Conservation (phyloP, 2,329 filamentous ascomycete species). For the Talaromyces amestolkiae region DNA sequence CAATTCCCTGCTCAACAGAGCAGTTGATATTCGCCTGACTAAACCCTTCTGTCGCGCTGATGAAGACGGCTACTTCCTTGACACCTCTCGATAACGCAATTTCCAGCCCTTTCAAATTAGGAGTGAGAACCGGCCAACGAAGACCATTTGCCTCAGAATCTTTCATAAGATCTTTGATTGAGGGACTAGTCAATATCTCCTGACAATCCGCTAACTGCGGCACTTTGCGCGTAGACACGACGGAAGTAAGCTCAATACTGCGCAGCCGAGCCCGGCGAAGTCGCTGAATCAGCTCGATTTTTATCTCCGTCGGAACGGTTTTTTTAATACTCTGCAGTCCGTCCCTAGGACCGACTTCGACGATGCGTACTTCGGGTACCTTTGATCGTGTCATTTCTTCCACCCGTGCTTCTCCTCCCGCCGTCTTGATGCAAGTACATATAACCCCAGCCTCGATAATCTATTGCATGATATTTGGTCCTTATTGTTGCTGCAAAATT, state of each 20-base stretch:
- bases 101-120: constrained; percentile 48
- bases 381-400: constrained; percentile 11
- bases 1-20: constrained; percentile 38
- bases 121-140: constrained; percentile 41
- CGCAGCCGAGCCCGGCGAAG: constrained; percentile 66
- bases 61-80: constrained; percentile 43
- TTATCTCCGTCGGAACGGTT: constrained; percentile 67
- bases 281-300: constrained; percentile 71
- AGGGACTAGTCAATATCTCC: constrained; percentile 22
- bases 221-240: constrained; percentile 81
- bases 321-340: constrained; percentile 83
- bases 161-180: constrained; percentile 54
- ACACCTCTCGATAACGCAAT: constrained; percentile 53
- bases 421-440: background rate
- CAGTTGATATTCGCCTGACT: constrained; percentile 45
- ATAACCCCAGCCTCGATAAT: background rate
- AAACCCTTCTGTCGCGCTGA: constrained; percentile 44
- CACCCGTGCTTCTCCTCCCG: background rate
- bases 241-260: constrained; percentile 77
- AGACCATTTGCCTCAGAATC: constrained; percentile 11
- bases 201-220: constrained; percentile 62
- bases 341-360: constrained; percentile 82
- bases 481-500: background rate
- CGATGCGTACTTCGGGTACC: constrained; percentile 53
- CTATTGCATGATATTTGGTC: background rate